Percentiles rank a stretch among this genome's conserved stretches.
Evolutionary conservation across 352 stramenopile genomes (phyloP).

Genomic region (Detonula confervacea): DNA sequence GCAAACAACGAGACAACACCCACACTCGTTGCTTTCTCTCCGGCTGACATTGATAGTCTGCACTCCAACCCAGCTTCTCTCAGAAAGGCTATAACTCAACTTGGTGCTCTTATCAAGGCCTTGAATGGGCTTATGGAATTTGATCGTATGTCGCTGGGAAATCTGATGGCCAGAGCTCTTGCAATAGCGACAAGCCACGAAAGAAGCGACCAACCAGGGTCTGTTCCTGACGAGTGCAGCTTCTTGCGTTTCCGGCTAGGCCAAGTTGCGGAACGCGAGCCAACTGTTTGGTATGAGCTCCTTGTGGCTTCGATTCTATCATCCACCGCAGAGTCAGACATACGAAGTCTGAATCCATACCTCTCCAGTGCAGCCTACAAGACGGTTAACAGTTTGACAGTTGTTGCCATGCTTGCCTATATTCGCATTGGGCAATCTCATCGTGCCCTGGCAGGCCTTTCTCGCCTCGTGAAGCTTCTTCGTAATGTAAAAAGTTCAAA

Average conservation of each 20-base stretch:
- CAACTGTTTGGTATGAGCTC: constrained; percentile 85
- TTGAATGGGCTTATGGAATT: constrained; percentile 86
- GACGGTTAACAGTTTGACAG: constrained; percentile 84
- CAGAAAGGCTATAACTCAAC: constrained; percentile 74
- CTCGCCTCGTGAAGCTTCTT: constrained; percentile 79
- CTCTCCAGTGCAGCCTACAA: constrained; percentile 84
- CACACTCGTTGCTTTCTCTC: constrained; percentile 84
- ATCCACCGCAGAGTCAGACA: constrained; percentile 83
- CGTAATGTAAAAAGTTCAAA: constrained; percentile 74
- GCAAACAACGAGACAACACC: constrained; percentile 82
- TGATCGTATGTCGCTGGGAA: constrained; percentile 85
- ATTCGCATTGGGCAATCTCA: constrained; percentile 87
- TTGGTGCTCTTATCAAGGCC: constrained; percentile 82
- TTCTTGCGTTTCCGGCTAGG: constrained; percentile 85
- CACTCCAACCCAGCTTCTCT: constrained; percentile 74
- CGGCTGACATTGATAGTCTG: constrained; percentile 77
- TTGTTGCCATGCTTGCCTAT: constrained; percentile 88
- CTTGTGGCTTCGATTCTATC: constrained; percentile 87
- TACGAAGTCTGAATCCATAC: constrained; percentile 88
- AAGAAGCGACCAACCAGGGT: constrained; percentile 75
- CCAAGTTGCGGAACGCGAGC: constrained; percentile 85
- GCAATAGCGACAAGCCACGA: constrained; percentile 86
- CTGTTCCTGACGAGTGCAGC: constrained; percentile 77
- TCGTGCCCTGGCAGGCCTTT: constrained; percentile 78
- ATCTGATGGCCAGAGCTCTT: constrained; percentile 84